Conservation (phyloP, 108 stramenopile genomes). For the Skeletonema potamos region DNA sequence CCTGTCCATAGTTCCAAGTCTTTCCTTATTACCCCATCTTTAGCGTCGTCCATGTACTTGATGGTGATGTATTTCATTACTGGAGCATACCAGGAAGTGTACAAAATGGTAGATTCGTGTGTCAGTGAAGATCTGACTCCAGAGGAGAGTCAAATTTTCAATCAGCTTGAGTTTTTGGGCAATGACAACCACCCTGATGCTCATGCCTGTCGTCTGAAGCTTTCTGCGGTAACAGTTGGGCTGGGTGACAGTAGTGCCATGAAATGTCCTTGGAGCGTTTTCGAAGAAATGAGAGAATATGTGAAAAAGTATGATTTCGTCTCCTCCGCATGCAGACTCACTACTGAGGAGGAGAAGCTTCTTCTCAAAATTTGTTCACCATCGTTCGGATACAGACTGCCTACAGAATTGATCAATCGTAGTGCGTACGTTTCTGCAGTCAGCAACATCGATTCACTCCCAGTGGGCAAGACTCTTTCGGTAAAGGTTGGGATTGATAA, state of each 20-base stretch:
- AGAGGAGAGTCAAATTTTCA: conserved; percentile 95
- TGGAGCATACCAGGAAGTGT: conserved; percentile 93
- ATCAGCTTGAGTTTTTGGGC: conserved; percentile 89
- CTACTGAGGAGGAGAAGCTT: conserved; percentile 88
- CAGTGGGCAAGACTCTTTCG: conserved; percentile 73
- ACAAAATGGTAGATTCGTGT: conserved; percentile 95
- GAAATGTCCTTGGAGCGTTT: conserved; percentile 91
- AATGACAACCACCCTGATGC: conserved; percentile 97
- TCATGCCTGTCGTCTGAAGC: conserved; percentile 91
- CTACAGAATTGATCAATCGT: conserved; percentile 75
- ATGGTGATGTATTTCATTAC: conserved; percentile 97
- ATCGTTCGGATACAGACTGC: conserved; percentile 63
- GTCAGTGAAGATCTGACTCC: conserved; percentile 92
- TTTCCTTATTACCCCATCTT: conserved; percentile 91
- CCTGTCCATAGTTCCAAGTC: conserved; percentile 93
- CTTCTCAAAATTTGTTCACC: conserved; percentile 83
- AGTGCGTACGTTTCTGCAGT: conserved; percentile 87
- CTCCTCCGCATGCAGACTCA: conserved; percentile 88
- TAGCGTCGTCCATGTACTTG: conserved; percentile 96
- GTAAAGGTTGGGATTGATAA: conserved; percentile 81
- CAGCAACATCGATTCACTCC: conserved; percentile 72
- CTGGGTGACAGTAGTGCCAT: conserved; percentile 84
- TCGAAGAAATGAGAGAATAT: conserved; percentile 89
- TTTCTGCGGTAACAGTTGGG: conserved; percentile 88
- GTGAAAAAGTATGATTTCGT: conserved; percentile 86